Evolutionary conservation across 805 yeast genomes (phyloP), one percentile per base, ranked within the genome.

Genomic region (Myxozyma neglecta): DNA sequence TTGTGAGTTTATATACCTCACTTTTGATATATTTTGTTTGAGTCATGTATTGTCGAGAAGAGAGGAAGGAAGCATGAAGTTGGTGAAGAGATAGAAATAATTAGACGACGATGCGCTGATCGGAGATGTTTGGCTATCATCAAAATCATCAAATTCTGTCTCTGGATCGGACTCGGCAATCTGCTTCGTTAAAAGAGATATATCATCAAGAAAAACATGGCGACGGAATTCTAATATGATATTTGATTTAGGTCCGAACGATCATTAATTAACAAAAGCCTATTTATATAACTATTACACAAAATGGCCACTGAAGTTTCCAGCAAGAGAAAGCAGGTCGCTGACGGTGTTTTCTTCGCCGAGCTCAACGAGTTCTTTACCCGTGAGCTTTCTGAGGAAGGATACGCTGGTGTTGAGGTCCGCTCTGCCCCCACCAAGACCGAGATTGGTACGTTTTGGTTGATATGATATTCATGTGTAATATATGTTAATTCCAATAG

Each of bases 321-420:
- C 78, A 90, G 90, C 85, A 93, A 90, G 85, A 92, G 97, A 90
- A 92, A 92, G 92, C 89, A 92, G 79, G 98, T 94, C 80, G 97
- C 97, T 82, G 99, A 94, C 87, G 99, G 99, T 90, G 99, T 94
- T 77, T 90, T 94, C 87, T 94, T 88, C 96, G 99, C 99, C 82
- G 99, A 94, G 85, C 85, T 94, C 79, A 94, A 94, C 87, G 99
- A 94, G 85, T 94, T 94, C 94, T 94, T 94, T 91, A 90, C 97
- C 87, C 93, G 99, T 86, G 99, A 94, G 83, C 89, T 94, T 78
- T 97, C 99, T 75, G 99, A 94, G 85, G 97, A 94, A 84, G 99
- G 99, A 80, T 94, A 94, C 87, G 94, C 99, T 76, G 99, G 99
- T 85, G 97, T 94, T 77, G 99, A 94, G 85, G 97, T 94, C 80